Conservation (phyloP, 306 rosid species). For the Malus fusca region DNA sequence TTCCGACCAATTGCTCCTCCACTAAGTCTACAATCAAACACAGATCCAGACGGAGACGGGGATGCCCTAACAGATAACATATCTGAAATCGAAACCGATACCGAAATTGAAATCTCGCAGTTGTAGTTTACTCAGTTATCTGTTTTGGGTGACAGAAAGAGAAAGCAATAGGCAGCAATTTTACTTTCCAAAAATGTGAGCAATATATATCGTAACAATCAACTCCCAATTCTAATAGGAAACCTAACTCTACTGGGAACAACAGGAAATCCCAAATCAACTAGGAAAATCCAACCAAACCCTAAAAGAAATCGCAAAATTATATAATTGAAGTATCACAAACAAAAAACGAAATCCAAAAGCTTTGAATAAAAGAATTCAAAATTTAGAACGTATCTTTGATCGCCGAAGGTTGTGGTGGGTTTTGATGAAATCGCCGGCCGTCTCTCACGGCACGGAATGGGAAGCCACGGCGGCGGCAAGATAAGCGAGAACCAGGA, state of each 20-base stretch:
- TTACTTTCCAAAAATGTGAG: background rate
- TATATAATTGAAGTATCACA: no score
- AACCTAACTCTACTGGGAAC: no score
- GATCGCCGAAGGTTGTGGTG: no score
- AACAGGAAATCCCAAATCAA: background rate
- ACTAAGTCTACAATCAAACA: background rate
- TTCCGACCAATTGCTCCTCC: no score
- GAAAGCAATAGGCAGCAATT: no score
- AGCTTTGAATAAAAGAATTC: background rate
- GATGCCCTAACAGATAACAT: background rate
- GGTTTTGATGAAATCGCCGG: no score
- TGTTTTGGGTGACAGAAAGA: no score
- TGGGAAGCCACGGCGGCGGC: slow-evolving; percentile 11
- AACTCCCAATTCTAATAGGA: no score
- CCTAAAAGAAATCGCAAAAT: background rate
- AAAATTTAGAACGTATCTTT: no score
- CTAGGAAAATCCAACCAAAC: background rate
- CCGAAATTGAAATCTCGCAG: no score
- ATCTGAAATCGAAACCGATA: background rate
- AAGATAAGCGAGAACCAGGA: background rate
- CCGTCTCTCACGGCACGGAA: slow-evolving; percentile 18
- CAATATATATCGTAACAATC: no score
- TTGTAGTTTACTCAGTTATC: no score
- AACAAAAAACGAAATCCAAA: background rate
- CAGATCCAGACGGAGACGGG: background rate